Evolutionary conservation across 2,329 filamentous ascomycete genomes (phyloP).

Genomic region (Celoporthe dispersa): DNA sequence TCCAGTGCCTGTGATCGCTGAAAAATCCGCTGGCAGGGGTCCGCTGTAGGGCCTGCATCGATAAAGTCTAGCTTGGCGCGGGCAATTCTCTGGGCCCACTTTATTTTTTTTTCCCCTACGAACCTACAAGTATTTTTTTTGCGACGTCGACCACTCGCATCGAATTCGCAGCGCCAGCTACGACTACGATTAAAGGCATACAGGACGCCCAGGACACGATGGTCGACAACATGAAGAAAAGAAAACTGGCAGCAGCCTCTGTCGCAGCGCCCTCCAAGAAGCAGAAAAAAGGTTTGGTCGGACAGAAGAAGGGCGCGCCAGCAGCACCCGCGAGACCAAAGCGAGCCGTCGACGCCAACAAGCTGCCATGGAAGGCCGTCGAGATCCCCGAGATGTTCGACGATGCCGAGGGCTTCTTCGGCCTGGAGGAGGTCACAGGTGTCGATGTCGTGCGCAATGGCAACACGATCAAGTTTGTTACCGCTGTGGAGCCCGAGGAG

Average conservation of each 20-base stretch:
- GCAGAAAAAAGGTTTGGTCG: slow-evolving; percentile 31
- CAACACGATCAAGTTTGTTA: slow-evolving; percentile 60
- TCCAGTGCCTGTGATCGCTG: slow-evolving; percentile 5
- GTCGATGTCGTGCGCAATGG: slow-evolving; percentile 80
- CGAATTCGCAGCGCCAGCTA: background rate
- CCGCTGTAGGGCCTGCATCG: slow-evolving; percentile 8
- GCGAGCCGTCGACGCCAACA: slow-evolving; percentile 49
- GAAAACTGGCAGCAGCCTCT: slow-evolving; percentile 32
- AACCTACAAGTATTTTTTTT: background rate
- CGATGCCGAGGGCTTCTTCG: slow-evolving; percentile 93
- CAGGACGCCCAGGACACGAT: background rate
- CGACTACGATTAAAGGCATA: background rate
- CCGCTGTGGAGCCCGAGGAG: slow-evolving; percentile 29
- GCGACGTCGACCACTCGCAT: background rate
- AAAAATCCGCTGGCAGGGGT: slow-evolving; percentile 16
- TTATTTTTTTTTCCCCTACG: slow-evolving; percentile 1
- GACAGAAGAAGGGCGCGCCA: slow-evolving; percentile 27
- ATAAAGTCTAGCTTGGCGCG: slow-evolving; percentile 4
- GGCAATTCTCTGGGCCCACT: background rate
- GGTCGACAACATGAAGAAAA: slow-evolving; percentile 33
- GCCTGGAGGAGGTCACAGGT: slow-evolving; percentile 87
- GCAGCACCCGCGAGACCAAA: slow-evolving; percentile 40
- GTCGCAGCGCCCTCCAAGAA: slow-evolving; percentile 33
- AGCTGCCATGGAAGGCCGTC: slow-evolving; percentile 61
- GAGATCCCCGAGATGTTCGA: slow-evolving; percentile 78